phyloP scores from a whole-genome alignment of 164 flowering plant species.

The Vitis rupestris region DNA sequence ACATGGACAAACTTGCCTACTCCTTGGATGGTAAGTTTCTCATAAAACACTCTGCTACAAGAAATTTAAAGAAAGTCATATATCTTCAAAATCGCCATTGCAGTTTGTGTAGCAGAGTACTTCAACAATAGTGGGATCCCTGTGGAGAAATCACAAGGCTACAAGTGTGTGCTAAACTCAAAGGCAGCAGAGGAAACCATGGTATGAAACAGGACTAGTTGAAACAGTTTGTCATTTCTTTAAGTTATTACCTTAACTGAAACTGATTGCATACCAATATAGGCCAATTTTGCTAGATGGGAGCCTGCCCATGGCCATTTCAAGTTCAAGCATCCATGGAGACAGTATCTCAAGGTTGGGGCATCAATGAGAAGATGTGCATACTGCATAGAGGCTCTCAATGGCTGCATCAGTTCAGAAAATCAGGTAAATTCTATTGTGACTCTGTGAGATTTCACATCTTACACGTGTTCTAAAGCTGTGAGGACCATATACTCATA shows the following conservation, averaged over 20 bases:
- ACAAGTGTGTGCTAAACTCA: conserved; percentile 64
- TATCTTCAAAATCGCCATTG: not conserved
- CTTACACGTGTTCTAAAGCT: no score
- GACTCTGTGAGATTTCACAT: no score
- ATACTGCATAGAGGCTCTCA: conserved; percentile 65
- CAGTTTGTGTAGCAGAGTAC: conserved; percentile 49
- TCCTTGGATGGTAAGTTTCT: conserved; percentile 56
- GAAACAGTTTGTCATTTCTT: not conserved
- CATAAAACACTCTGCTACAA: no score
- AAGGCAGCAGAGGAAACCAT: conserved; percentile 65
- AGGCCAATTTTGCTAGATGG: conserved; percentile 90
- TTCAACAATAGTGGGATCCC: conserved; percentile 19
- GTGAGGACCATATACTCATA: no score
- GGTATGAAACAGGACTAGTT: conserved; percentile 30
- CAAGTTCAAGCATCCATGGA: conserved; percentile 78
- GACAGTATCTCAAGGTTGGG: conserved; percentile 69
- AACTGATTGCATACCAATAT: not conserved
- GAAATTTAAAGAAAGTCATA: no score
- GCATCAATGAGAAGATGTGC: conserved; percentile 57
- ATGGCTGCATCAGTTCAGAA: conserved; percentile 50
- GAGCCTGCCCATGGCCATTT: conserved; percentile 86
- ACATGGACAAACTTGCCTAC: conserved; percentile 69
- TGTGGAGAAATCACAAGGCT: conserved; percentile 34
- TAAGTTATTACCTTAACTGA: not conserved
- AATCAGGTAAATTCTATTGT: conserved; percentile 33